Evolutionary conservation across 2,329 filamentous ascomycete species (phyloP).

Genomic region (Aureobasidium sp.): DNA sequence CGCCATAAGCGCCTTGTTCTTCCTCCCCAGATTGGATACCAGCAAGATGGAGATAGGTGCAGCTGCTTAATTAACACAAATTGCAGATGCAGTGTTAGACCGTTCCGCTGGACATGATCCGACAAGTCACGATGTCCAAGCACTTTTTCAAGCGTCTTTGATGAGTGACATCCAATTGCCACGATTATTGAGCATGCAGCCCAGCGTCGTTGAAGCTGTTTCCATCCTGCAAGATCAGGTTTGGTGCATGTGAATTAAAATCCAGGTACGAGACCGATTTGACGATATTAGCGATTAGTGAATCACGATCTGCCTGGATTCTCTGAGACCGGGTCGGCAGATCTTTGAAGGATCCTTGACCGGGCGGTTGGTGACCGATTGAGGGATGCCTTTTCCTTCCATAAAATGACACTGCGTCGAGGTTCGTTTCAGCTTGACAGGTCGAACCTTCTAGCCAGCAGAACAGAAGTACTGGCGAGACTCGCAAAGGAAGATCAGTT

Average conservation of each 20-base stretch:
- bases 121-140: background rate
- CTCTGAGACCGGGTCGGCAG: background rate
- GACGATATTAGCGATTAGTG: background rate
- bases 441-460: background rate
- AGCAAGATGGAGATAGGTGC: background rate
- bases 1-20: background rate
- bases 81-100: background rate
- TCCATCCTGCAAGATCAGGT: background rate
- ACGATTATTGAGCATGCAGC: background rate
- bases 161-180: background rate
- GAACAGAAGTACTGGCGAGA: background rate
- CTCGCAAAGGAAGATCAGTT: background rate
- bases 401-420: background rate
- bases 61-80: background rate
- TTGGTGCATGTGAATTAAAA: background rate
- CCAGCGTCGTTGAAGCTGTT: background rate
- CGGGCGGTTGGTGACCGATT: background rate
- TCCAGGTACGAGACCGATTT: background rate
- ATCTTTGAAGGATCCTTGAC: background rate
- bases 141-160: background rate
- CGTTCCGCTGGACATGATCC: background rate
- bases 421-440: background rate
- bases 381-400: background rate
- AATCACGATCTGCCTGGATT: background rate
- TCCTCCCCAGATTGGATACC: slow-evolving; percentile 2